phyloP scores from a whole-genome alignment of 176 grass and related monocot genomes.

The Themeda triandra region DNA sequence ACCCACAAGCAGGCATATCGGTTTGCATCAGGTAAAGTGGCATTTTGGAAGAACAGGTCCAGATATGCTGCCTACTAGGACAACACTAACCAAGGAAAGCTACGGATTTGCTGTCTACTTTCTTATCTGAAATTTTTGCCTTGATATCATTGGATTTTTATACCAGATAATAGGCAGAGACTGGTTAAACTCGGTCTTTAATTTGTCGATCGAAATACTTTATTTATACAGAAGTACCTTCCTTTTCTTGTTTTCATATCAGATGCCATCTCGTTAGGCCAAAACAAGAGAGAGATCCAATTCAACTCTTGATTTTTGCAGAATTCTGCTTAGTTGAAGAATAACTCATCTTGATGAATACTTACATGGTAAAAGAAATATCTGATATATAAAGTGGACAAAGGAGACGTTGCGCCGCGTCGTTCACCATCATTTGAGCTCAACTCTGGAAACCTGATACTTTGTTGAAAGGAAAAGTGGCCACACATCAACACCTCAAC shows the following conservation, averaged over 20 bases:
- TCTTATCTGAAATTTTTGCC: constrained; percentile 6
- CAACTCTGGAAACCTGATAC: constrained; percentile 3
- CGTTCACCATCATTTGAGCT: constrained; percentile 36
- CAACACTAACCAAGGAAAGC: constrained; percentile 44
- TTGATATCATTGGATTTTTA: background rate
- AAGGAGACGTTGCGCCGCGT: constrained; percentile 42
- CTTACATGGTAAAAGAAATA: constrained; percentile 16
- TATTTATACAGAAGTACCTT: background rate
- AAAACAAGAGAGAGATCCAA: background rate
- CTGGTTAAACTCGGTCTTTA: constrained; percentile 3
- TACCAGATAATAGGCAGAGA: constrained; percentile 2
- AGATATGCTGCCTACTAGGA: constrained; percentile 63
- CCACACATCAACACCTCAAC: constrained; percentile 22
- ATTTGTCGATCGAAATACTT: background rate
- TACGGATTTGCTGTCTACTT: constrained; percentile 12
- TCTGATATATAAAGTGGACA: constrained; percentile 21
- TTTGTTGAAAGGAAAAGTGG: constrained; percentile 32
- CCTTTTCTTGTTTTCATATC: constrained; percentile 9
- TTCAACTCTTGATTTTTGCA: constrained; percentile 8
- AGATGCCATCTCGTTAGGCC: constrained; percentile 7
- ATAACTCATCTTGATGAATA: background rate
- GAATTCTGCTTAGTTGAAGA: constrained; percentile 3
- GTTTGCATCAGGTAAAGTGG: constrained; percentile 41
- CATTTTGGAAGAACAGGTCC: constrained; percentile 30
- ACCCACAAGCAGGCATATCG: constrained; percentile 34